Percentiles rank a stretch among this genome's conserved stretches.
Conservation (phyloP, 495 filamentous ascomycete genomes). For the Haplographium delicatum region DNA sequence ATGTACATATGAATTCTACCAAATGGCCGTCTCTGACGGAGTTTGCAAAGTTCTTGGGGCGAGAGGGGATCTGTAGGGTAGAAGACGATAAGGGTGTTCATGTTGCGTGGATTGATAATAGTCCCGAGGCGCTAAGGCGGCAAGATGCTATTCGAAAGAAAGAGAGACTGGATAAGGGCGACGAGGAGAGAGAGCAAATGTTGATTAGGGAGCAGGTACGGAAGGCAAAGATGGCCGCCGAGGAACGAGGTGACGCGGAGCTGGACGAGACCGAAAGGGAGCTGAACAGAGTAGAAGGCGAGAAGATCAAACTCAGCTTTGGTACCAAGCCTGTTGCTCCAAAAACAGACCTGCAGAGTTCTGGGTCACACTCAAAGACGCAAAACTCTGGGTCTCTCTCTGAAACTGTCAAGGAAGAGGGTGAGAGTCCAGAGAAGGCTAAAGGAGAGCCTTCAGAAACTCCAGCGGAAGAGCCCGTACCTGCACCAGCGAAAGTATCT, state of each 20-base stretch:
- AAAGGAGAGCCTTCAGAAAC: not conserved
- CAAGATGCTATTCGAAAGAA: constrained; percentile 76
- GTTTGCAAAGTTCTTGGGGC: constrained; percentile 77
- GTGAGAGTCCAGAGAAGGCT: not conserved
- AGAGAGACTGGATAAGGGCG: constrained; percentile 79
- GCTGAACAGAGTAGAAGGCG: constrained; percentile 66
- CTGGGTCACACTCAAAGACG: not conserved
- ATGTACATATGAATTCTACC: constrained; percentile 91
- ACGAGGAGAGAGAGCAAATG: constrained; percentile 81
- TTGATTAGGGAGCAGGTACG: constrained; percentile 75
- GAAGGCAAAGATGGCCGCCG: constrained; percentile 57
- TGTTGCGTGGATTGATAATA: constrained; percentile 87
- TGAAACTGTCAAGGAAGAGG: not conserved
- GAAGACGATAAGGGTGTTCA: constrained; percentile 84
- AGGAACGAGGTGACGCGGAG: constrained; percentile 38
- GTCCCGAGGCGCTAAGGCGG: constrained; percentile 71
- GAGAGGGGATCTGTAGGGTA: constrained; percentile 79
- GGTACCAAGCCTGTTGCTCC: constrained; percentile 39
- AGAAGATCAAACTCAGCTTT: constrained; percentile 79
- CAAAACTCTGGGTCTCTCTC: not conserved
- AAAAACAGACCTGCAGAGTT: not conserved
- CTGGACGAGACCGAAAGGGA: constrained; percentile 41
- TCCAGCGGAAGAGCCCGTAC: not conserved
- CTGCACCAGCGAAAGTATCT: constrained; percentile 32
- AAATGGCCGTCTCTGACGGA: constrained; percentile 80